Evolutionary conservation across 805 yeast genomes (phyloP).

Genomic region (Candida khao-thaluensis): DNA sequence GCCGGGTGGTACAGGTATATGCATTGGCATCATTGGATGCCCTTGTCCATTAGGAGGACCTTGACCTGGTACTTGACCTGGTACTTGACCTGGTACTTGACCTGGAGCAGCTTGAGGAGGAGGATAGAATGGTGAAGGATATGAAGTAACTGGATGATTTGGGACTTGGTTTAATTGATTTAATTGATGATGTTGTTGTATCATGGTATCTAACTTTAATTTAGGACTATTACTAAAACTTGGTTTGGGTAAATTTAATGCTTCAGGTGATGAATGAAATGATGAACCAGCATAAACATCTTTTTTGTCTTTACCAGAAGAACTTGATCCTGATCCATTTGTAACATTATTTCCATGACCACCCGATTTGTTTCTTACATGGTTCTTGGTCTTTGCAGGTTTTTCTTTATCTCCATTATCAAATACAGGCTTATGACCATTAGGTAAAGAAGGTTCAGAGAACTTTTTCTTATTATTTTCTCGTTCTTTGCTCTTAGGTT

Average conservation of each 20-base stretch:
- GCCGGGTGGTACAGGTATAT: background rate
- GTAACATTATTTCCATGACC: background rate
- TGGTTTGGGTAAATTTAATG: slow-evolving; percentile 55
- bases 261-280: slow-evolving; percentile 56
- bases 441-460: slow-evolving; percentile 19
- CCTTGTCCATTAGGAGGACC: background rate
- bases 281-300: slow-evolving; percentile 56
- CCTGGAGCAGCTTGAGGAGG: slow-evolving; percentile 1
- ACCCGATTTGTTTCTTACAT: slow-evolving; percentile 8
- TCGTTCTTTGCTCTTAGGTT: slow-evolving; percentile 4
- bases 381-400: slow-evolving; percentile 4
- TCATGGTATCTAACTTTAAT: slow-evolving; percentile 3
- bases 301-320: slow-evolving; percentile 8
- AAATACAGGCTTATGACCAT: slow-evolving; percentile 29
- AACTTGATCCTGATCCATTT: background rate
- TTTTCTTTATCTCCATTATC: slow-evolving; percentile 13
- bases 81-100: background rate
- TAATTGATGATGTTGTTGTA: slow-evolving; percentile 14
- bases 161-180: slow-evolving; percentile 3
- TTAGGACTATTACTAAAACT: slow-evolving; percentile 34
- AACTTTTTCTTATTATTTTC: slow-evolving; percentile 14
- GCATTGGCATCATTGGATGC: slow-evolving; percentile 6
- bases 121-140: slow-evolving; percentile 22
- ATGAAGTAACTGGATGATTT: slow-evolving; percentile 32
- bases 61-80: background rate